Evolutionary conservation across 1,139 yeast species (phyloP), one percentile per base, ranked within the genome.

Genomic region (Pichia sp.): DNA sequence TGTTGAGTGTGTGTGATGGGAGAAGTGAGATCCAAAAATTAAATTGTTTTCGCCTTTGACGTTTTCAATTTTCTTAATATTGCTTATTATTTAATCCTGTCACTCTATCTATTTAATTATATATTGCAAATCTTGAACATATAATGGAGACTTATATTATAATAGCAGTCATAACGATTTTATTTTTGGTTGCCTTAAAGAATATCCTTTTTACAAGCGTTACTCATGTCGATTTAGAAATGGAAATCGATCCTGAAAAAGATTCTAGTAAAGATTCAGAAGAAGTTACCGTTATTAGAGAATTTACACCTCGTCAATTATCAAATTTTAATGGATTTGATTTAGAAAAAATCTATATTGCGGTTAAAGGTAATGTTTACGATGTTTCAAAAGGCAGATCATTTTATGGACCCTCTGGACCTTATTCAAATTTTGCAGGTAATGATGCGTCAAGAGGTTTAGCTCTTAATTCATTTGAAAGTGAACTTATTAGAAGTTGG

Each of bases 401-500:
- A 46, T 92, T 92, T 64, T 92, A 94, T 63, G 98, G 98, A 0
- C 98, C 98, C 3, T 89, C 94, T 28, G 97, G 97, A 0, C 96
- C 97, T 0, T 92, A 92, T 66, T 83, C 86, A 50, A 89, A 88
- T 63, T 92, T 92, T 72, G 97, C 97, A 1, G 98, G 98, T 3
- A 84, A 88, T 57, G 98, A 92, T 68, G 97, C 98, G 2, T 85
- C 95, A 2, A 73, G 98, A 56, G 98, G 98, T 0, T 75, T 92
- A 54, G 97, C 97, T 1, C 73, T 79, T 61, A 92, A 90, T 66
- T 86, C 96, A 34, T 92, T 92, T 68, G 97, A 92, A 46, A 27
- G 47, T 47, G 67, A 67, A 2, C 71, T 74, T 49, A 71, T 85
- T 41, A 79, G 76, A 42, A 73, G 78, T 11, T 70, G 83, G 63